These are phyloP conservation scores for Moelleriella libera DNA, from an alignment of 2,329 filamentous ascomycete genomes.

Conservation along the genomic window DNA sequence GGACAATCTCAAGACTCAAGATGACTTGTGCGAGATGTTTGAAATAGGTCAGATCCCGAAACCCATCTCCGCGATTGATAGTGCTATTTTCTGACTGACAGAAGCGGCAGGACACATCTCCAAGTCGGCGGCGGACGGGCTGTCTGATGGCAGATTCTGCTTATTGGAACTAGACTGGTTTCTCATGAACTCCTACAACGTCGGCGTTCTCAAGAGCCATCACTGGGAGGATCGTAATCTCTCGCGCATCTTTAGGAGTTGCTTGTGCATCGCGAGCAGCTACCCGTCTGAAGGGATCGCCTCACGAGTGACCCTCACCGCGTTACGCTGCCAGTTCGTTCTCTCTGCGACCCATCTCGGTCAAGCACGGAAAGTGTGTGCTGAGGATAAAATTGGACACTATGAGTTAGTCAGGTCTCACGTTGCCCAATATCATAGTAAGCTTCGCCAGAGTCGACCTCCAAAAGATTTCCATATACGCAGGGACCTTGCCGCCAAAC, in stretches of 20 bases:
- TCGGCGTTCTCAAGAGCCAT: conserved; percentile 48
- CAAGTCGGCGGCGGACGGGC: background rate
- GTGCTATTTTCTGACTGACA: background rate
- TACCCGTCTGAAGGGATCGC: conserved; percentile 25
- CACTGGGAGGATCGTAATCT: conserved; percentile 38
- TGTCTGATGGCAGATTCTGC: conserved; percentile 29
- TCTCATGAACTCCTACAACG: conserved; percentile 67
- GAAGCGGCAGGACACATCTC: background rate
- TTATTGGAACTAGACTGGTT: conserved; percentile 68
- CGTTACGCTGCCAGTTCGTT: conserved; percentile 60
- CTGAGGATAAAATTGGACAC: conserved; percentile 35
- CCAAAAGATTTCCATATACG: conserved; percentile 21
- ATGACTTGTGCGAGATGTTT: conserved; percentile 37
- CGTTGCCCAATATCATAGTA: conserved; percentile 20
- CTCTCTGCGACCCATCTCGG: conserved; percentile 24
- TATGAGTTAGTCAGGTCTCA: conserved; percentile 50
- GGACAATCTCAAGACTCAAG: conserved; percentile 17
- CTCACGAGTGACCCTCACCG: conserved; percentile 39
- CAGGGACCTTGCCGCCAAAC: conserved; percentile 44
- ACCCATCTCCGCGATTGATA: background rate
- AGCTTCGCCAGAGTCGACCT: background rate
- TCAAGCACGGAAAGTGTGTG: background rate
- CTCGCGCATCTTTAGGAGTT: conserved; percentile 40
- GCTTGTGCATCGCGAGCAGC: conserved; percentile 34
- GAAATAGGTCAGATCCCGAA: conserved; percentile 21